Evolutionary conservation across 305 asterid genomes (phyloP).

Genomic region (Coffea humblotiana): DNA sequence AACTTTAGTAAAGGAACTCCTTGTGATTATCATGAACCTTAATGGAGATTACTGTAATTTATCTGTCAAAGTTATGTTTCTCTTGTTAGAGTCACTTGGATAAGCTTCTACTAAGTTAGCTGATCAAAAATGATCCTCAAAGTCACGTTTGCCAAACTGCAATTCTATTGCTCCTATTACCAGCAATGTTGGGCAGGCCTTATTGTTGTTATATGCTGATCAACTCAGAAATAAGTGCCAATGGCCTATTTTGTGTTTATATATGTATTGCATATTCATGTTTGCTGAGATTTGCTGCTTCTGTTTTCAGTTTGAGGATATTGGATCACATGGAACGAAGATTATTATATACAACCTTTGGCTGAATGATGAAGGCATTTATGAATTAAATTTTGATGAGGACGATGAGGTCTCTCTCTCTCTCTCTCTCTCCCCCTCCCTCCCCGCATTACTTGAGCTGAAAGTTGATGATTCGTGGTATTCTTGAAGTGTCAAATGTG

Average conservation of each 20-base stretch:
- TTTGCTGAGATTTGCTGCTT: slow-evolving; percentile 26
- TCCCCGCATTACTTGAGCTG: not conserved
- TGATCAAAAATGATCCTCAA: not conserved
- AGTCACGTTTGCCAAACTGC: not conserved
- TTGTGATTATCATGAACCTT: too few relatives aligned
- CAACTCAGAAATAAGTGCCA: not conserved
- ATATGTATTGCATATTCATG: slow-evolving; percentile 1
- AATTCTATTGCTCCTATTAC: not conserved
- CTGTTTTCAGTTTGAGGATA: slow-evolving; percentile 63
- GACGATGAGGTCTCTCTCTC: slow-evolving; percentile 68
- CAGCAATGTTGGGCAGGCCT: not conserved
- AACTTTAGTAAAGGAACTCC: too few relatives aligned
- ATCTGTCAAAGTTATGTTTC: too few relatives aligned
- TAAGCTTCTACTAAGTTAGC: too few relatives aligned
- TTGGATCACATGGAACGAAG: slow-evolving; percentile 88
- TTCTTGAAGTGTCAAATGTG: not conserved
- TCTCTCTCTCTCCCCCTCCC: not conserved
- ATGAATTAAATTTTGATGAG: slow-evolving; percentile 84
- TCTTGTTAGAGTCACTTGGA: too few relatives aligned
- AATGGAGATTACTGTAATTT: too few relatives aligned
- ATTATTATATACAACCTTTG: slow-evolving; percentile 79
- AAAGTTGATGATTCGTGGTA: not conserved
- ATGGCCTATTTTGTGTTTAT: not conserved
- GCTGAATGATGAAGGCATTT: slow-evolving; percentile 96
- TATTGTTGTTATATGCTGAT: not conserved